Conservation (phyloP, 345 rosid species). For the Excoecaria agallocha region DNA sequence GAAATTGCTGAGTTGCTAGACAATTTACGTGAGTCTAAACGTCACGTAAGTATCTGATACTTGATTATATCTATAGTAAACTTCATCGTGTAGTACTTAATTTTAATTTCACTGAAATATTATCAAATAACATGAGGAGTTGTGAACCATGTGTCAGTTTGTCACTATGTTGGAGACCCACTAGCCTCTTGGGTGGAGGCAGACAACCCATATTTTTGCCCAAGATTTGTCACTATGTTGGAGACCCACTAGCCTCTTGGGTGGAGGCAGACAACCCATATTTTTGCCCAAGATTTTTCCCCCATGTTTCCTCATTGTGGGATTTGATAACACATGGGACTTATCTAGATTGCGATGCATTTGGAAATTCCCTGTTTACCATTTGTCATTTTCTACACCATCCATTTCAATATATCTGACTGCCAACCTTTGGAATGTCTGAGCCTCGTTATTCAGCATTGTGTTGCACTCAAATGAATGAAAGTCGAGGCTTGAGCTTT, state of each 20-base stretch:
- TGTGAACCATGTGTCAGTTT: background rate
- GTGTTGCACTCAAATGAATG: background rate
- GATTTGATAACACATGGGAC: background rate
- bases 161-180: too few relatives aligned
- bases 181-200: too few relatives aligned
- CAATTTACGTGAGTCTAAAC: slow-evolving; percentile 49
- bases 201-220: too few relatives aligned
- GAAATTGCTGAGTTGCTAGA: slow-evolving; percentile 68
- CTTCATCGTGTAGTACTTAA: background rate
- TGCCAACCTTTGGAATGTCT: background rate
- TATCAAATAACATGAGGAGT: background rate
- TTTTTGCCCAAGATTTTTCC: too few relatives aligned
- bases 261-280: too few relatives aligned
- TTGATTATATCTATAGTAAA: background rate
- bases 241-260: too few relatives aligned
- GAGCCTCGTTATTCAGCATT: background rate
- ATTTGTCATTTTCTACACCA: background rate
- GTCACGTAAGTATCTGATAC: slow-evolving; percentile 49
- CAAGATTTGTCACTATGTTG: too few relatives aligned
- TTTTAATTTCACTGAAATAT: background rate
- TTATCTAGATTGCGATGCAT: background rate
- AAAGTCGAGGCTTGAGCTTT: background rate
- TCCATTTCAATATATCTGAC: background rate
- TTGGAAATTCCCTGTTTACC: too few relatives aligned
- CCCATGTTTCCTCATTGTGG: too few relatives aligned